A percentile compares a stretch with the other conserved stretches of the same genome.
Evolutionary conservation across 768 basidiomycete species (phyloP).

Genomic region (Lactifluus hygrophoroides): DNA sequence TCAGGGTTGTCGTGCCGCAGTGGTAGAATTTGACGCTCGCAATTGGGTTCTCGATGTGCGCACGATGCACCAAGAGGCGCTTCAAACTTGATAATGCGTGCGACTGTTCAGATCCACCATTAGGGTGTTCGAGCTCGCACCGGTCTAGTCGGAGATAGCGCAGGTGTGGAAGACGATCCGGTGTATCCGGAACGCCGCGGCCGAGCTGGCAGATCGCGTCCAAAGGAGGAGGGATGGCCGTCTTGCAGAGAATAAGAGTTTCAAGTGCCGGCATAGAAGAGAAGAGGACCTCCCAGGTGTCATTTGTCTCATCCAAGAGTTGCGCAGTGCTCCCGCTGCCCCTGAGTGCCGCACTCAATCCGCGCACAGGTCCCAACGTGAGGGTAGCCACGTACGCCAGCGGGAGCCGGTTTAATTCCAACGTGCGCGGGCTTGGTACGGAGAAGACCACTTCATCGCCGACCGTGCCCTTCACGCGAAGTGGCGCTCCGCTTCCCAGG

Average conservation of each 20-base stretch:
- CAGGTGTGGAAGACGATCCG: constrained; percentile 5
- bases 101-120: neutral
- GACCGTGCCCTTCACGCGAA: neutral
- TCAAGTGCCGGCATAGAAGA: neutral
- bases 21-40: neutral
- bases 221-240: neutral
- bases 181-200: neutral
- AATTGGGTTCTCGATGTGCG: neutral
- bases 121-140: neutral
- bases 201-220: neutral
- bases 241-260: neutral
- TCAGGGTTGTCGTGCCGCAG: constrained; percentile 1
- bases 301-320: neutral
- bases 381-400: neutral
- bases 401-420: neutral
- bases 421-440: neutral
- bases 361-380: neutral
- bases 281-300: neutral
- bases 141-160: neutral
- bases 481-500: neutral
- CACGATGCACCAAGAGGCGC: neutral
- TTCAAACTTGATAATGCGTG: neutral
- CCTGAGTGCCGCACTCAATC: neutral
- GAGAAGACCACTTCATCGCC: neutral
- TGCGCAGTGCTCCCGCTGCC: neutral